Evolutionary conservation across 139 green algal species (phyloP).

Genomic region (Eudorina sp.): DNA sequence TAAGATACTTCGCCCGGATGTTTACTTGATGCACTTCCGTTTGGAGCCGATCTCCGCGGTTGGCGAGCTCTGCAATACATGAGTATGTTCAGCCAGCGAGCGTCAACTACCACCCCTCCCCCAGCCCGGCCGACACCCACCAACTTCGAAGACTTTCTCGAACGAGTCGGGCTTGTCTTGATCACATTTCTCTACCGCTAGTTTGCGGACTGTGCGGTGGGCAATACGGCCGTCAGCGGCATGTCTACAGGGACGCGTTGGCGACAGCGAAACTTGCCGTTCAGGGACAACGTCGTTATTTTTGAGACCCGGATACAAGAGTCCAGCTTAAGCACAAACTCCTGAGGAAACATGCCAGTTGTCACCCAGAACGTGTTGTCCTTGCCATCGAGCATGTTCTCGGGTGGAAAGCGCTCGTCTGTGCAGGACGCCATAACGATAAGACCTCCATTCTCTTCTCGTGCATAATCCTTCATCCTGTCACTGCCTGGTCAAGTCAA

Average conservation of each 20-base stretch:
- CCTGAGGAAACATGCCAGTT: slow-evolving; percentile 71
- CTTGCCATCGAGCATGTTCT: slow-evolving; percentile 69
- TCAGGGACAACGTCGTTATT: slow-evolving; percentile 62
- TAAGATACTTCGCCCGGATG: slow-evolving; percentile 61
- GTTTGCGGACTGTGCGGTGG: slow-evolving; percentile 54
- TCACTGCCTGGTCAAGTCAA: background rate
- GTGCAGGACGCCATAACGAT: slow-evolving; percentile 68
- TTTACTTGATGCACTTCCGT: slow-evolving; percentile 66
- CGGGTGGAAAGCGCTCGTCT: slow-evolving; percentile 67
- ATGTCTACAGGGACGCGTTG: background rate
- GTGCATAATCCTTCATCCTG: slow-evolving; percentile 65
- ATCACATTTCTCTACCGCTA: slow-evolving; percentile 61
- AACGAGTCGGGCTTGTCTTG: slow-evolving; percentile 56
- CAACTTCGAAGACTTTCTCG: slow-evolving; percentile 67
- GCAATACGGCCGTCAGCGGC: background rate
- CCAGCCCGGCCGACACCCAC: slow-evolving; percentile 25
- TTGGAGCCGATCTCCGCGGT: slow-evolving; percentile 55
- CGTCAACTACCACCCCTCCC: background rate
- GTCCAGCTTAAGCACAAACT: slow-evolving; percentile 65
- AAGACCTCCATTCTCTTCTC: slow-evolving; percentile 57
- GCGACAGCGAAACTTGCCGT: slow-evolving; percentile 44
- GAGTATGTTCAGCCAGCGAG: background rate
- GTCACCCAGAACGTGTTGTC: slow-evolving; percentile 75
- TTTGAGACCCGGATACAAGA: slow-evolving; percentile 49
- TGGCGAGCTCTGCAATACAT: slow-evolving; percentile 50